Percentiles rank a stretch among this genome's conserved stretches.
phyloP scores from a whole-genome alignment of 2,329 filamentous ascomycete species.

The Colletotrichum eleusines region DNA sequence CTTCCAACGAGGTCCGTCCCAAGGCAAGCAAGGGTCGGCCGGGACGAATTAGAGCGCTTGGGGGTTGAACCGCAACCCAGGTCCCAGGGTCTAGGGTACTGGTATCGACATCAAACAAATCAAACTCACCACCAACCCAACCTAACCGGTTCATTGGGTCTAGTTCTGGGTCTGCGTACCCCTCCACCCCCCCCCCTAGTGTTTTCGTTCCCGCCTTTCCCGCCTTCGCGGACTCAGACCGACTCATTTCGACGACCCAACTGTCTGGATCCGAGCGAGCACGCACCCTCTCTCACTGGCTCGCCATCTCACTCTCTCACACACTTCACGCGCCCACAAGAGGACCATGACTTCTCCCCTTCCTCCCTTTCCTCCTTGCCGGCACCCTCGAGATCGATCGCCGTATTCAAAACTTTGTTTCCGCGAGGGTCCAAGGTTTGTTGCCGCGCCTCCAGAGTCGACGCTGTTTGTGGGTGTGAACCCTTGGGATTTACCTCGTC shows the following conservation, averaged over 20 bases:
- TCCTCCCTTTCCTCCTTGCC: conserved; percentile 3
- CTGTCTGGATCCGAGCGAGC: conserved; percentile 25
- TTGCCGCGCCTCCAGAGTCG: neutral
- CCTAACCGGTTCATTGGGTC: conserved; percentile 18
- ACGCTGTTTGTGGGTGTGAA: neutral
- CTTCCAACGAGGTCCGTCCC: neutral
- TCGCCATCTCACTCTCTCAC: conserved; percentile 8
- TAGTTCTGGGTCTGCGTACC: conserved; percentile 13
- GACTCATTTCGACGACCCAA: conserved; percentile 33
- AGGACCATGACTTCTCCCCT: conserved; percentile 10
- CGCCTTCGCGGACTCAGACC: conserved; percentile 39
- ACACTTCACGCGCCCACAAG: neutral
- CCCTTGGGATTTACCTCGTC: neutral
- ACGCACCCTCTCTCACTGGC: neutral
- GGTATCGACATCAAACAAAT: conserved; percentile 29
- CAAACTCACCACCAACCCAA: conserved; percentile 22
- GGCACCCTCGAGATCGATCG: conserved; percentile 8
- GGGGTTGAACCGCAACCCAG: conserved; percentile 20
- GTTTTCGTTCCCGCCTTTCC: conserved; percentile 39
- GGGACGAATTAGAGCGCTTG: conserved; percentile 1
- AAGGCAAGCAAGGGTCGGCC: neutral
- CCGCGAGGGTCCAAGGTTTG: neutral
- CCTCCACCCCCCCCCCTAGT: too few relatives aligned
- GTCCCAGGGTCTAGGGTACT: conserved; percentile 32
- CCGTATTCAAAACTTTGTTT: conserved; percentile 21